These are phyloP conservation scores for Citrullus colocynthis DNA, from an alignment of 306 rosid genomes.

Conservation along the genomic window DNA sequence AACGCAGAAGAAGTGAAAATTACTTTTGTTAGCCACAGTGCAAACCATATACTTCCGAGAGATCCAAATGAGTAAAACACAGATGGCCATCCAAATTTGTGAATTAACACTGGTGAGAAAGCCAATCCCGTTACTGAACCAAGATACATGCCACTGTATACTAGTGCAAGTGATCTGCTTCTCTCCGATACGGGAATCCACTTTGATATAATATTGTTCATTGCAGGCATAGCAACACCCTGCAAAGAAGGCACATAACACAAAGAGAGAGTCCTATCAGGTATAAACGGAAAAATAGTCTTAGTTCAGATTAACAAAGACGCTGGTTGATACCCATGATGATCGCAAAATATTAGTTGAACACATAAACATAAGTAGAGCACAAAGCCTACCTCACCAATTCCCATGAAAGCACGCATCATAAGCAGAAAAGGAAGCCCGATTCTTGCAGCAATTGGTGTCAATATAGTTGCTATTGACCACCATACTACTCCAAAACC, in stretches of 20 bases:
- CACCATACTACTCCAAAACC: conserved; percentile 98
- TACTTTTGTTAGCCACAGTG: conserved; percentile 73
- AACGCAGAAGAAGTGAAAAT: conserved; percentile 7
- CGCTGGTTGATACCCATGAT: neutral
- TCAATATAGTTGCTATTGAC: conserved; percentile 83
- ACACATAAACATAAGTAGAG: conserved; percentile 6
- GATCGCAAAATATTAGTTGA: neutral
- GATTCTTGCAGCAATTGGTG: conserved; percentile 79
- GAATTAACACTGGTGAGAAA: conserved; percentile 58
- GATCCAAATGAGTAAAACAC: conserved; percentile 95
- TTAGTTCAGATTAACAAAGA: neutral
- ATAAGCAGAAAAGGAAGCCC: conserved; percentile 81
- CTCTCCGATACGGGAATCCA: conserved; percentile 98
- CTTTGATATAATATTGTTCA: conserved; percentile 86
- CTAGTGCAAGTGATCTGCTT: conserved; percentile 91
- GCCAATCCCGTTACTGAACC: conserved; percentile 95
- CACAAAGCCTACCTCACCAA: conserved; percentile 76
- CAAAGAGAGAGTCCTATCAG: neutral
- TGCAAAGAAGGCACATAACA: conserved; percentile 19
- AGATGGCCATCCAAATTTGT: conserved; percentile 87
- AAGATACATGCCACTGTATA: conserved; percentile 96
- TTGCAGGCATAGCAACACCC: conserved; percentile 99
- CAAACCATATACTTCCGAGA: conserved; percentile 94
- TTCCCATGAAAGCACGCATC: conserved; percentile 91
- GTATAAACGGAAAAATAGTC: neutral